phyloP scores from a whole-genome alignment of 1,139 yeast species.

The Magnusiomyces suaveolens region DNA sequence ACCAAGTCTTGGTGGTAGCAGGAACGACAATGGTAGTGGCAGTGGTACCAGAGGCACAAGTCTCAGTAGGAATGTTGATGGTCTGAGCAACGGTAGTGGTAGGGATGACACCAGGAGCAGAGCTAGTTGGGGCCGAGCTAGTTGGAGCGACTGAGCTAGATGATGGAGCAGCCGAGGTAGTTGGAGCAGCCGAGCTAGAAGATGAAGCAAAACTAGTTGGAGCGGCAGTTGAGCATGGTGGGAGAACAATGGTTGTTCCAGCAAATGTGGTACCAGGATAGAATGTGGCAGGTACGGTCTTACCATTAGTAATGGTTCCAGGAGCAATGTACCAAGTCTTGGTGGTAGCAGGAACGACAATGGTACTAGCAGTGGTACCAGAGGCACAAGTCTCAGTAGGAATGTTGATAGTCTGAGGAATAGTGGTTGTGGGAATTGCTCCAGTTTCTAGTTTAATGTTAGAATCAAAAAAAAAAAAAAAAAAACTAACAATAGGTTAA shows the following conservation, averaged over 20 bases:
- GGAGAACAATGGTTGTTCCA: constrained; percentile 5
- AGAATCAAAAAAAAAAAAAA: no score
- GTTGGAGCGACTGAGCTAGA: not conserved
- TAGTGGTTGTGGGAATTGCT: no score
- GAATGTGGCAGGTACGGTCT: not conserved
- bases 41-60: not conserved
- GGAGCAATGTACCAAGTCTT: no score
- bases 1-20: no score
- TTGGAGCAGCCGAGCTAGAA: not conserved
- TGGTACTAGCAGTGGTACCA: constrained; percentile 16
- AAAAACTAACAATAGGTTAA: no score
- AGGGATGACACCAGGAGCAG: not conserved
- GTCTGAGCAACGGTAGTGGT: not conserved
- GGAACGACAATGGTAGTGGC: not conserved
- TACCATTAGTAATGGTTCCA: constrained; percentile 3
- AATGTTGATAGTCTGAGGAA: no score
- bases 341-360: no score
- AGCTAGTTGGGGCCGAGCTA: not conserved
- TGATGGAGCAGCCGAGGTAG: not conserved
- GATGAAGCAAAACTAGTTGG: not conserved
- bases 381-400: no score
- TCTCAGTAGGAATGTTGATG: not conserved
- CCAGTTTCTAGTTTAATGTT: no score
- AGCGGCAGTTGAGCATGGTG: constrained; percentile 7
- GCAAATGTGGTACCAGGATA: not conserved